Conservation (phyloP, 805 yeast species). For the Hanseniaspora pseudoguilliermondii region DNA sequence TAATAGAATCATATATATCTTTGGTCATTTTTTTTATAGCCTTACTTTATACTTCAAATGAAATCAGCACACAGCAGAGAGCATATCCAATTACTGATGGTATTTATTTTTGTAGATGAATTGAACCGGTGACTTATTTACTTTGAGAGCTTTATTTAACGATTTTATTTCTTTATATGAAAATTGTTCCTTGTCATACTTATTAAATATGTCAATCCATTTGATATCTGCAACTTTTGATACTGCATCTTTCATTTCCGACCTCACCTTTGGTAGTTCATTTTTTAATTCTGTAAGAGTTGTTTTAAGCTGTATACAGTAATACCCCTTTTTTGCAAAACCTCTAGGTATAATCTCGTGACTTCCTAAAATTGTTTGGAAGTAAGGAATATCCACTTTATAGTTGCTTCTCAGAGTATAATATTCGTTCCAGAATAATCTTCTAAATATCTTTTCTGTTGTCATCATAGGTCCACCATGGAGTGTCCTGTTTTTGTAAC, state of each 20-base stretch:
- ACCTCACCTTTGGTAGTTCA: constrained; percentile 18
- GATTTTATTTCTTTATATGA: not conserved
- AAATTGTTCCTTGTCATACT: constrained; percentile 2
- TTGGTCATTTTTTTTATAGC: too few relatives aligned
- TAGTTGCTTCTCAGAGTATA: not conserved
- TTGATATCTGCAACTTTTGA: constrained; percentile 4
- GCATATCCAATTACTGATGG: not conserved
- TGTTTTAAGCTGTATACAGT: constrained; percentile 16
- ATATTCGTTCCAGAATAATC: constrained; percentile 1
- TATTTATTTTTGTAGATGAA: not conserved
- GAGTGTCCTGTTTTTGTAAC: not conserved
- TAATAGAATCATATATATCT: too few relatives aligned
- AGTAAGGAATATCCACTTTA: not conserved
- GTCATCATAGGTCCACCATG: not conserved
- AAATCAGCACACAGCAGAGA: not conserved
- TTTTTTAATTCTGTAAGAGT: constrained; percentile 15
- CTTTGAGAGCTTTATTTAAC: not conserved
- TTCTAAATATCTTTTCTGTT: constrained; percentile 2
- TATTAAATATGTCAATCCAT: constrained; percentile 20
- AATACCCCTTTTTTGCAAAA: constrained; percentile 25
- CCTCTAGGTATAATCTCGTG: constrained; percentile 14
- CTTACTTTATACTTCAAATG: not conserved
- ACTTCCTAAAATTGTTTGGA: constrained; percentile 13
- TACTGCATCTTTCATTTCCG: constrained; percentile 12
- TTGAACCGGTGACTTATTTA: not conserved